Conservation (phyloP, 208 protist genomes). For the Borovskyia barvae region DNA sequence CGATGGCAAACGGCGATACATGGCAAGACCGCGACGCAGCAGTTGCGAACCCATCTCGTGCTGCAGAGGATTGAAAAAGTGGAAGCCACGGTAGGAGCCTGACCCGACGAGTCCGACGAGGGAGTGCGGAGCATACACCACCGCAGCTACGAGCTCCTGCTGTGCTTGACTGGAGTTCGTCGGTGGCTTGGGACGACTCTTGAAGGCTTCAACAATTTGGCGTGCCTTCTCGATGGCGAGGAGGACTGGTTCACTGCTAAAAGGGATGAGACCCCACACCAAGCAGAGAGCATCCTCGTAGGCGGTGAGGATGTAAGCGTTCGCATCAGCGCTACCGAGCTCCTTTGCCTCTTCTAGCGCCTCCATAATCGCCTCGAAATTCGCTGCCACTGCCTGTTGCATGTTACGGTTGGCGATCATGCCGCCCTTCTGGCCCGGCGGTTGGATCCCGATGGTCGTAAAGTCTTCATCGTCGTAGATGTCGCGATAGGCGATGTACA, state of each 20-base stretch:
- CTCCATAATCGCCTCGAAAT: slow-evolving; percentile 52
- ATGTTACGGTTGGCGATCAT: slow-evolving; percentile 12
- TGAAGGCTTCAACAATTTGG: slow-evolving; percentile 43
- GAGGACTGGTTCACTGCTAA: slow-evolving; percentile 53
- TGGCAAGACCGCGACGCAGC: slow-evolving; percentile 37
- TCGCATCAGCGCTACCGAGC: slow-evolving; percentile 25
- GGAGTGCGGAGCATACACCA: slow-evolving; percentile 58
- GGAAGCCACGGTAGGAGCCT: slow-evolving; percentile 34
- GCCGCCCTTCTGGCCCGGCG: slow-evolving; percentile 1
- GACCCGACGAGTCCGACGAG: slow-evolving; percentile 52
- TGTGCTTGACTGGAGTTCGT: slow-evolving; percentile 18
- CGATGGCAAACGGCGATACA: slow-evolving; percentile 38
- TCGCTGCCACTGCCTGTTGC: slow-evolving; percentile 28
- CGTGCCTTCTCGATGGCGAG: slow-evolving; percentile 58
- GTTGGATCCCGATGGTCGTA: not conserved
- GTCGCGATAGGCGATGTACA: slow-evolving; percentile 69
- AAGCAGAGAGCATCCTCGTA: slow-evolving; percentile 56
- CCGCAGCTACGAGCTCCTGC: slow-evolving; percentile 44
- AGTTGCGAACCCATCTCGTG: slow-evolving; percentile 40
- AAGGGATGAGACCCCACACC: slow-evolving; percentile 66
- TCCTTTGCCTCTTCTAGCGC: slow-evolving; percentile 42
- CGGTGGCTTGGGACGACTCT: slow-evolving; percentile 36
- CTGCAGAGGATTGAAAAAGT: slow-evolving; percentile 60
- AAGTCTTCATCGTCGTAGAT: slow-evolving; percentile 14
- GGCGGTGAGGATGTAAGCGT: slow-evolving; percentile 57